phyloP scores from a whole-genome alignment of 208 protist genomes.

The Zelonia costaricensis region DNA sequence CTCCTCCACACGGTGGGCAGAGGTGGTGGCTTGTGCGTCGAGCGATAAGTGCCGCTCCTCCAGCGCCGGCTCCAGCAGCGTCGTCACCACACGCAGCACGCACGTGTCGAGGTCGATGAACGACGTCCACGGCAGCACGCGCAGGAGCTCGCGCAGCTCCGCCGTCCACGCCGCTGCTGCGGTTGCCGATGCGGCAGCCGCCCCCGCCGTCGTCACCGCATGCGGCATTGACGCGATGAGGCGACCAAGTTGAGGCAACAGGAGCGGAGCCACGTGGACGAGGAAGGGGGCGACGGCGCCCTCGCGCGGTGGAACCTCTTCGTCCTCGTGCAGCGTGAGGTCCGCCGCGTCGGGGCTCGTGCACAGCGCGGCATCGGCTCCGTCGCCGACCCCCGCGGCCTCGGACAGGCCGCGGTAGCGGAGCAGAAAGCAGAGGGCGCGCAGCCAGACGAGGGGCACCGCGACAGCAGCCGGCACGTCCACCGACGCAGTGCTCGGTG shows the following conservation, averaged over 20 bases:
- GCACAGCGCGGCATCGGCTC: background rate
- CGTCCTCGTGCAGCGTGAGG: background rate
- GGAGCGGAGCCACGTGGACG: background rate
- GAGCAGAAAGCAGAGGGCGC: constrained; percentile 19
- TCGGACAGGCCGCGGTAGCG: constrained; percentile 12
- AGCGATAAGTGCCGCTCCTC: too few species aligned
- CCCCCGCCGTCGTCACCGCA: background rate
- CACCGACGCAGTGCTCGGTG: background rate
- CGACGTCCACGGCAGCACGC: constrained; percentile 17
- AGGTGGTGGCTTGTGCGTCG: too few species aligned
- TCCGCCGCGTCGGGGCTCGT: background rate
- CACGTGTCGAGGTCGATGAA: constrained; percentile 14
- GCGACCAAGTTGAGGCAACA: constrained; percentile 2
- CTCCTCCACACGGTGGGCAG: too few species aligned
- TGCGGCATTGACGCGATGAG: background rate
- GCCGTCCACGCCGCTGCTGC: constrained; percentile 13
- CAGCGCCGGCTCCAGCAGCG: constrained; percentile 6
- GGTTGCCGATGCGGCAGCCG: background rate
- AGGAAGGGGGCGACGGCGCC: background rate
- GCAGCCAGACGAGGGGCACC: constrained; percentile 18
- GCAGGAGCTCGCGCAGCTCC: constrained; percentile 23
- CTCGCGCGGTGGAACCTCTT: background rate
- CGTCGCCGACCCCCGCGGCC: background rate
- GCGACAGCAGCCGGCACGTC: background rate
- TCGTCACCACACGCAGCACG: background rate